A percentile compares a stretch with the other conserved stretches of the same genome.
phyloP scores from a whole-genome alignment of 2,329 filamentous ascomycete species.

The Aspergillus felis region DNA sequence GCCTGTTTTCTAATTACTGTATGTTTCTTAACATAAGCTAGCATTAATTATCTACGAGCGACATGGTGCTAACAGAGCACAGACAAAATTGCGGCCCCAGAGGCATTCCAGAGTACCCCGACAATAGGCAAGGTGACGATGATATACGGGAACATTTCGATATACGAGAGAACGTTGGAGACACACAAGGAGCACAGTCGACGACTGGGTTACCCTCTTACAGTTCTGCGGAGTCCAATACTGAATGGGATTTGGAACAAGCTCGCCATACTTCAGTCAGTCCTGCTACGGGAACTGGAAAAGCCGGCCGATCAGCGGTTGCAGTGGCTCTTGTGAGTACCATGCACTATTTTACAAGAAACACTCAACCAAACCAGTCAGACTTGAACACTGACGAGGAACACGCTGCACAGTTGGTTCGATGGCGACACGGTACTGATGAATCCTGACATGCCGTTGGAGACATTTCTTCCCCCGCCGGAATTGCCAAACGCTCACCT shows the following conservation, averaged over 20 bases:
- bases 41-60: too few species aligned
- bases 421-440: conserved; percentile 33
- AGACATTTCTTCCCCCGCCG: conserved; percentile 31
- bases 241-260: conserved; percentile 46
- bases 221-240: conserved; percentile 40
- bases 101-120: not conserved
- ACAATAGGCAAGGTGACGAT: conserved; percentile 15
- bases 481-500: conserved; percentile 26
- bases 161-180: conserved; percentile 40
- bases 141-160: conserved; percentile 21
- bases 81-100: not conserved
- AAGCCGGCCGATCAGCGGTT: conserved; percentile 24
- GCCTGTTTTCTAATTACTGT: too few species aligned
- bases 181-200: conserved; percentile 41
- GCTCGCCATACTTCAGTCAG: conserved; percentile 40
- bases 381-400: not conserved
- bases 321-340: conserved; percentile 30
- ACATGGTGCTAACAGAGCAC: too few species aligned
- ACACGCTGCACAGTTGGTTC: conserved; percentile 23
- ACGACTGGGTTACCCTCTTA: conserved; percentile 40
- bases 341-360: not conserved
- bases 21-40: too few species aligned
- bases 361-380: too few species aligned
- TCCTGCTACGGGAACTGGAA: conserved; percentile 27
- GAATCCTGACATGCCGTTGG: conserved; percentile 31